Conservation (phyloP, 1,284 basidiomycete genomes). For the Bondarzewia mesenterica region DNA sequence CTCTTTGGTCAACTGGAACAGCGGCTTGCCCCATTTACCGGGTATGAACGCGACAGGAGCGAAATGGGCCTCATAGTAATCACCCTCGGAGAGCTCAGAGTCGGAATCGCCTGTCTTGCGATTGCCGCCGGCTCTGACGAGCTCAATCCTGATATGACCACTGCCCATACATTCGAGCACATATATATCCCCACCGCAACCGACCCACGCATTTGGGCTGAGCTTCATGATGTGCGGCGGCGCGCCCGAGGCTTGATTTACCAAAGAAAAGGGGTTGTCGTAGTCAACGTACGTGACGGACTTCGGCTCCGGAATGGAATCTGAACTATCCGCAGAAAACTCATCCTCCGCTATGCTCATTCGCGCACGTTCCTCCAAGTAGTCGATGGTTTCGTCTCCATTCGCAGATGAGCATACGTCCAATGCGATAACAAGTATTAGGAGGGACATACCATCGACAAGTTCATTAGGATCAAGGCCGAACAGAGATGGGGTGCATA, state of each 20-base stretch:
- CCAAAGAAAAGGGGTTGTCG: slow-evolving; percentile 68
- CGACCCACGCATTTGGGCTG: slow-evolving; percentile 69
- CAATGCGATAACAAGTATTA: slow-evolving; percentile 2
- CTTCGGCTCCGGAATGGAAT: slow-evolving; percentile 45
- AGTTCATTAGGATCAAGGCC: slow-evolving; percentile 74
- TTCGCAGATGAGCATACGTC: slow-evolving; percentile 1
- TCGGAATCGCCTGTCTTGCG: background rate
- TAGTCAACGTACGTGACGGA: slow-evolving; percentile 77
- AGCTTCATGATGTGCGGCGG: slow-evolving; percentile 42
- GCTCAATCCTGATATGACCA: slow-evolving; percentile 70
- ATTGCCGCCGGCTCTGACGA: slow-evolving; percentile 29
- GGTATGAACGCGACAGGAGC: slow-evolving; percentile 36
- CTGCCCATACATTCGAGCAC: slow-evolving; percentile 74
- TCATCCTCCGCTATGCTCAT: slow-evolving; percentile 15
- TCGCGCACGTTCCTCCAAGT: slow-evolving; percentile 35
- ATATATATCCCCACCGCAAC: slow-evolving; percentile 68
- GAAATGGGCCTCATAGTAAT: slow-evolving; percentile 39
- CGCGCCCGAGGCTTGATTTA: slow-evolving; percentile 39
- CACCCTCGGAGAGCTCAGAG: slow-evolving; percentile 15
- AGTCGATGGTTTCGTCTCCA: slow-evolving; percentile 45
- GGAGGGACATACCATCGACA: slow-evolving; percentile 44
- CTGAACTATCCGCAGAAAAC: slow-evolving; percentile 13
- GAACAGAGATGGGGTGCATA: slow-evolving; percentile 81
- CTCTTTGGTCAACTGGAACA: slow-evolving; percentile 34
- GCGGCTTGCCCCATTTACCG: background rate